Evolutionary conservation across 1,284 basidiomycete genomes (phyloP).

Genomic region (Bondarzewia mesenterica): DNA sequence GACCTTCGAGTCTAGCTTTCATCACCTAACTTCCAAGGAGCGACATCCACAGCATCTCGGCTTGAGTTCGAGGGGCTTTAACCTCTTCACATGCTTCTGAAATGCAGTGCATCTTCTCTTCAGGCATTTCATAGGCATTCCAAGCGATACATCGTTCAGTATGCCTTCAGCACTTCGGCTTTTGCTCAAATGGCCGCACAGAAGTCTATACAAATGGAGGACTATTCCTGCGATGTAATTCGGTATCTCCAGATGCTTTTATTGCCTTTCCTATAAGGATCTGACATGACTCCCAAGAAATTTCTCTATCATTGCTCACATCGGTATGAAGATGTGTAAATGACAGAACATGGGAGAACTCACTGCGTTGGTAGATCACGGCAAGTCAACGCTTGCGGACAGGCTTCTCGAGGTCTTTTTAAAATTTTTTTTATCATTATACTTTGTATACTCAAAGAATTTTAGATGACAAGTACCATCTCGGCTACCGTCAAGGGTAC

Average conservation of each 20-base stretch:
- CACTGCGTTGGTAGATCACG: conserved; percentile 53
- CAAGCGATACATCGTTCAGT: neutral
- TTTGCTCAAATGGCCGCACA: conserved; percentile 17
- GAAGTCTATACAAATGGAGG: conserved; percentile 40
- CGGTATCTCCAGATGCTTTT: conserved; percentile 37
- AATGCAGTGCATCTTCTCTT: neutral
- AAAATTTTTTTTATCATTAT: neutral
- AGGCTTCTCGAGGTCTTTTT: conserved; percentile 62
- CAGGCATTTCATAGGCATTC: conserved; percentile 6
- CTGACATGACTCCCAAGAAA: conserved; percentile 47
- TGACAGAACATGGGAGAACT: neutral
- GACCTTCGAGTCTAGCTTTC: too few species aligned
- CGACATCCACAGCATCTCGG: too few species aligned
- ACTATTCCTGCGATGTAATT: conserved; percentile 70
- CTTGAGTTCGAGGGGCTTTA: too few species aligned
- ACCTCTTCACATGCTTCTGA: neutral
- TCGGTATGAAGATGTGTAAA: conserved; percentile 40
- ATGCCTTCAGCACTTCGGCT: conserved; percentile 18
- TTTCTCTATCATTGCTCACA: conserved; percentile 93
- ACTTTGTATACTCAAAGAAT: neutral
- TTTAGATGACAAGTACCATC: conserved; percentile 78
- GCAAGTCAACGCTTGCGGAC: conserved; percentile 90
- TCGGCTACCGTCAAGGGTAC: conserved; percentile 51
- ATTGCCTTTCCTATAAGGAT: neutral
- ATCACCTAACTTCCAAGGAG: too few species aligned